phyloP scores from a whole-genome alignment of 106 monocot species.

The Dactylorhiza incarnata region DNA sequence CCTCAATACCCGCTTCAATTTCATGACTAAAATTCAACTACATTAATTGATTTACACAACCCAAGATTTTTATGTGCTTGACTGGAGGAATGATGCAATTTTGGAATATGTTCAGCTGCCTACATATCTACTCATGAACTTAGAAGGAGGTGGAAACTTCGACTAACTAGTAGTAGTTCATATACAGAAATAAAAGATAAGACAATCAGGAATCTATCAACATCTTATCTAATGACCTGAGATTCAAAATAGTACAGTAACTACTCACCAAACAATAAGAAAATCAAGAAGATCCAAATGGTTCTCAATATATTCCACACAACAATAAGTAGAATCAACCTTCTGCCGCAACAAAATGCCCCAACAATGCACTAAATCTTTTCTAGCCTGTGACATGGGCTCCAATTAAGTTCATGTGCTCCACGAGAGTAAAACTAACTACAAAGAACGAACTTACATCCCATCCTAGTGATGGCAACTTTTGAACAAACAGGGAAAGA shows the following conservation, averaged over 20 bases:
- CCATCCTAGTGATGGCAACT: constrained; percentile 83
- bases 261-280: constrained; percentile 82
- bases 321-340: constrained; percentile 52
- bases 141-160: not conserved
- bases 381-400: constrained; percentile 56
- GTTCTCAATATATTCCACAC: constrained; percentile 84
- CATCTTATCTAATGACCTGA: not conserved
- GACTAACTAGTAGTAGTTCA: not conserved
- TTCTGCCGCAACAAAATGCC: constrained; percentile 71
- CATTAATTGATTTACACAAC: not conserved
- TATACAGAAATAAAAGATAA: not conserved
- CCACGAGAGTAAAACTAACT: not conserved
- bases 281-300: constrained; percentile 90
- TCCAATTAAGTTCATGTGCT: constrained; percentile 7
- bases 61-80: not conserved
- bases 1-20: not conserved
- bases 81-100: not conserved
- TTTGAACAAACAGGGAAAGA: constrained; percentile 83
- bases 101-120: not conserved
- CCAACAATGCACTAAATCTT: constrained; percentile 90
- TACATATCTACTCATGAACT: not conserved
- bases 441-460: constrained; percentile 50
- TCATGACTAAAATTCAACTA: not conserved
- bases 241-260: constrained; percentile 2
- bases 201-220: constrained; percentile 2